phyloP scores from a whole-genome alignment of 1,284 basidiomycete species.

The Rhodotorula sp. region DNA sequence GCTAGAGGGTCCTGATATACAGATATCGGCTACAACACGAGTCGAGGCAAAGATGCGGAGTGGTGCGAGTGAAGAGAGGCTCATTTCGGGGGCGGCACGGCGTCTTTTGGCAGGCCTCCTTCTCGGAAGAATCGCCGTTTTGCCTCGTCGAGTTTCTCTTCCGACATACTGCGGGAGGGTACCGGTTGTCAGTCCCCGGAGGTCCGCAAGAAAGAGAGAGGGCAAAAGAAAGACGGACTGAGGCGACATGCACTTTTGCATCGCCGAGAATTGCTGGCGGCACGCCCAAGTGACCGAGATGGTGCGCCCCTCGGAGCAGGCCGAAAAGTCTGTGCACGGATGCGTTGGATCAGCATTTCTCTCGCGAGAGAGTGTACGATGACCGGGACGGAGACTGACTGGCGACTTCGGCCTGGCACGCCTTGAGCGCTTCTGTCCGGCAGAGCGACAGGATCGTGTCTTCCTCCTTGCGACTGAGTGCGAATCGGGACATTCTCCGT shows the following conservation, averaged over 20 bases:
- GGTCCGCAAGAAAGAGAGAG: neutral
- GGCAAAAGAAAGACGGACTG: conserved; percentile 29
- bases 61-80: neutral
- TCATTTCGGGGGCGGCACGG: neutral
- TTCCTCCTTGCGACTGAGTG: conserved; percentile 41
- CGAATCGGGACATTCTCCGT: conserved; percentile 28
- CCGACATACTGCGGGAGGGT: conserved; percentile 39
- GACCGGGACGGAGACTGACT: conserved; percentile 17
- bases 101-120: conserved; percentile 6
- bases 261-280: conserved; percentile 39
- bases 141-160: conserved; percentile 40
- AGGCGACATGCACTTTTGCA: conserved; percentile 43
- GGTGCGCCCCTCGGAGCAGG: conserved; percentile 42
- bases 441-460: conserved; percentile 40
- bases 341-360: neutral
- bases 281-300: conserved; percentile 43
- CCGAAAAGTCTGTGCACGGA: conserved; percentile 34
- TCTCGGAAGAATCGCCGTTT: conserved; percentile 38
- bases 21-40: neutral
- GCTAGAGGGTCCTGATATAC: neutral
- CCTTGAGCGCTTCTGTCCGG: conserved; percentile 38
- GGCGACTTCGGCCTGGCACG: conserved; percentile 38
- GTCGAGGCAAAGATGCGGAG: neutral
- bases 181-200: neutral
- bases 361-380: neutral